These are phyloP conservation scores for Gliomastix tumulicola DNA, from an alignment of 2,329 filamentous ascomycete species.

Conservation along the genomic window DNA sequence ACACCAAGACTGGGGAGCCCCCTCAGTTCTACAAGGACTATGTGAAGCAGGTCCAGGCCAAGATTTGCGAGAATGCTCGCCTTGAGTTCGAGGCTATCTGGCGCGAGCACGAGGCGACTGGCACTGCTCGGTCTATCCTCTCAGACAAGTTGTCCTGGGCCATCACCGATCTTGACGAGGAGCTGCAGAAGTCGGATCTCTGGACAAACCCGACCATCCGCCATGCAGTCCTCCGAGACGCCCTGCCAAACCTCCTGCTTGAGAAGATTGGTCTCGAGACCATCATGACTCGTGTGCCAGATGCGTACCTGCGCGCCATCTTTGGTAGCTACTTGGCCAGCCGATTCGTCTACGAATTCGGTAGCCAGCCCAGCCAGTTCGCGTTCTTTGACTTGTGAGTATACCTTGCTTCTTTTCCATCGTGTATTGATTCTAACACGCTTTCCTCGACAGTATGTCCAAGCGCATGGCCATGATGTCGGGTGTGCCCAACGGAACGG, in stretches of 20 bases:
- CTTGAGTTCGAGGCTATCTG: constrained; percentile 98
- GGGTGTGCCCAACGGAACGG: constrained; percentile 9
- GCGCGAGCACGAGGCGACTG: constrained; percentile 83
- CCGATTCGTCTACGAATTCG: constrained; percentile 93
- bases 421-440: constrained; percentile 15
- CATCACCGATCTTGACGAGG: constrained; percentile 95
- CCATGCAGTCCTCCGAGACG: constrained; percentile 72
- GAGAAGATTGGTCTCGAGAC: constrained; percentile 87
- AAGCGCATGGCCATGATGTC: constrained; percentile 49
- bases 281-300: constrained; percentile 80
- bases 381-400: constrained; percentile 98
- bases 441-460: constrained; percentile 47
- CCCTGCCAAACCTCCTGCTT: constrained; percentile 75
- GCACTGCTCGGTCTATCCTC: constrained; percentile 73
- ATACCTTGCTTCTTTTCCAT: background rate
- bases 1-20: constrained; percentile 55
- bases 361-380: constrained; percentile 88
- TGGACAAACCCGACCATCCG: constrained; percentile 81
- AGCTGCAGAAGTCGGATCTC: constrained; percentile 85
- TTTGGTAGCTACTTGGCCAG: constrained; percentile 94
- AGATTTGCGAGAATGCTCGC: constrained; percentile 83
- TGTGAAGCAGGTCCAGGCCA: constrained; percentile 83
- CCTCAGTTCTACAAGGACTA: constrained; percentile 92
- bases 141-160: constrained; percentile 86
- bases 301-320: constrained; percentile 87